A percentile compares a stretch with the other conserved stretches of the same genome.
Conservation (phyloP, 106 monocot species). For the Chionographis japonica region DNA sequence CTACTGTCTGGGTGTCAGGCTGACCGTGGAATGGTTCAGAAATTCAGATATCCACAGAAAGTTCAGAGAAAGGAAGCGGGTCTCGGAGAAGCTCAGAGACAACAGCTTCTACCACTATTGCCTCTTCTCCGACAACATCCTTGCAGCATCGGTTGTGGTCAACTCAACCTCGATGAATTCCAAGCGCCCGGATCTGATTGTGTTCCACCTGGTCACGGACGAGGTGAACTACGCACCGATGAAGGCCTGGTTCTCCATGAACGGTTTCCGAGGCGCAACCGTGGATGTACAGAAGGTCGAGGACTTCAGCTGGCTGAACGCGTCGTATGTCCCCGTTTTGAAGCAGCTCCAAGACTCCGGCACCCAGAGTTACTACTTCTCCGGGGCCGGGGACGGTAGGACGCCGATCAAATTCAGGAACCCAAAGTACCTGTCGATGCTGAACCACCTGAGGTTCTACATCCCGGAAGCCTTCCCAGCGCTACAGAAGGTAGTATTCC, state of each 20-base stretch:
- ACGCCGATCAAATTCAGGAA: conserved; percentile 73
- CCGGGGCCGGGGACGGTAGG: conserved; percentile 28
- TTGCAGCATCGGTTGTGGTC: conserved; percentile 67
- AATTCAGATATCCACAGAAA: conserved; percentile 30
- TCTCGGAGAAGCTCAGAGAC: conserved; percentile 37
- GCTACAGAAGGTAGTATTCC: conserved; percentile 63
- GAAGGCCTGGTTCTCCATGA: conserved; percentile 74
- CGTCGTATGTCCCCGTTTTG: conserved; percentile 78
- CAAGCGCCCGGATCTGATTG: conserved; percentile 41
- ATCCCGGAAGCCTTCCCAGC: conserved; percentile 74
- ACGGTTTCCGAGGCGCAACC: conserved; percentile 52
- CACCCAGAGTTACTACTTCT: conserved; percentile 76
- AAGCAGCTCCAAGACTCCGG: conserved; percentile 70
- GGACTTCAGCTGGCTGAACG: conserved; percentile 76
- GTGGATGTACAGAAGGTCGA: conserved; percentile 76
- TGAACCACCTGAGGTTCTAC: conserved; percentile 81
- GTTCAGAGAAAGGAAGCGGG: conserved; percentile 8
- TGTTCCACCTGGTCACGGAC: conserved; percentile 82
- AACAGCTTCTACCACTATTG: conserved; percentile 65
- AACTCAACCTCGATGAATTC: conserved; percentile 68
- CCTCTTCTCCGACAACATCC: conserved; percentile 77
- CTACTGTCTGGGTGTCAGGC: conserved; percentile 59
- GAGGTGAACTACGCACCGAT: conserved; percentile 66
- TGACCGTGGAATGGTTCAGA: conserved; percentile 64
- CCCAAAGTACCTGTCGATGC: conserved; percentile 76